Evolutionary conservation across 1,284 basidiomycete genomes (phyloP).

Genomic region (Naganishia sp.): DNA sequence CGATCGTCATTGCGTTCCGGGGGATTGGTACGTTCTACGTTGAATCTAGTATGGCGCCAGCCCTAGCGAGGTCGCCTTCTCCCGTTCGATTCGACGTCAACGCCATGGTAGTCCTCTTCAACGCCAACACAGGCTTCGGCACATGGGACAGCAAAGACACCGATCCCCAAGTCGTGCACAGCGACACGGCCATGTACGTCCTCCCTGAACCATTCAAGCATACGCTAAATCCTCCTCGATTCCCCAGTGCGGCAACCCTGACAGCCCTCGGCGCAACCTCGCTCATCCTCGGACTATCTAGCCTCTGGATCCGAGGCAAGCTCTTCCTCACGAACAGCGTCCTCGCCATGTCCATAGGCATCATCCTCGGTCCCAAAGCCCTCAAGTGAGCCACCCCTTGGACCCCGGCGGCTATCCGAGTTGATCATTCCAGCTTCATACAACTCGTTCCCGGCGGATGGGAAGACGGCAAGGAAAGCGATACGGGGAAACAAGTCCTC

Average conservation of each 20-base stretch:
- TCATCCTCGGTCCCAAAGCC: constrained; percentile 35
- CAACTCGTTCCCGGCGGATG: constrained; percentile 35
- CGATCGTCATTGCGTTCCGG: too few species aligned
- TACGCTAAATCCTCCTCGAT: background rate
- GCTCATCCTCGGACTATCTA: constrained; percentile 37
- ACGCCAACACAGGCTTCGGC: background rate
- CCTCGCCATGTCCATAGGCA: constrained; percentile 36
- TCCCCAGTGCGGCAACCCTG: constrained; percentile 27
- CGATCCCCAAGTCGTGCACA: constrained; percentile 9
- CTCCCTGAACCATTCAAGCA: too few species aligned
- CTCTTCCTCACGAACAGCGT: constrained; percentile 37
- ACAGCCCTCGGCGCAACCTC: constrained; percentile 34
- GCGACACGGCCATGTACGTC: constrained; percentile 21
- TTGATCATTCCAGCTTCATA: constrained; percentile 26
- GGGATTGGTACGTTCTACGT: too few species aligned
- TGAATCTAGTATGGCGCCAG: too few species aligned
- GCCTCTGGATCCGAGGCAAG: constrained; percentile 35
- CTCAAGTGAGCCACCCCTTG: constrained; percentile 28
- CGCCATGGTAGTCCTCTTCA: background rate
- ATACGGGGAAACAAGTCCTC: constrained; percentile 34
- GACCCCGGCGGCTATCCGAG: background rate
- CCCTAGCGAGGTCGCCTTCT: too few species aligned
- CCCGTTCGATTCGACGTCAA: background rate
- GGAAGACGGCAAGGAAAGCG: constrained; percentile 35
- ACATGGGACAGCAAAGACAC: constrained; percentile 8